Base-by-base conservation (phyloP, 1,284 basidiomycete genomes). In the Microbotryum silenes-acaulis region DNA sequence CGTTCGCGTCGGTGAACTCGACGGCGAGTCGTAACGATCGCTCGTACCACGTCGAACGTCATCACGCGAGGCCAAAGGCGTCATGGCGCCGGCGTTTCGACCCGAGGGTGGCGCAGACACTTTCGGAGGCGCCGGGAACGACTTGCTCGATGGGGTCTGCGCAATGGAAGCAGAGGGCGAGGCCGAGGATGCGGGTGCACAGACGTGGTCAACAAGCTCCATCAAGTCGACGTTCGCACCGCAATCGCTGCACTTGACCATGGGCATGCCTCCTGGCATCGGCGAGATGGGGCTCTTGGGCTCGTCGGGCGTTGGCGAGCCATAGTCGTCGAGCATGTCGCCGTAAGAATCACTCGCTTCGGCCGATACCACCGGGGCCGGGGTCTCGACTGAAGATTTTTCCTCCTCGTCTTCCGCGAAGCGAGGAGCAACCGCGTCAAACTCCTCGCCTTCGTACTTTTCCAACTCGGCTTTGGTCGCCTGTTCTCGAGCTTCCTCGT, bases 161-260 rank as follows among this genome's bases (percentile, higher is more conserved):
- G 61, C 4, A 47, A 53, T 5, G 57, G 50, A 23, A 45, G 16
- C 7, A 50, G 54, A 6, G 58, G 27, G 10, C 51, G 49, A 20
- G 51, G 25, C n/a, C 23, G 62, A 48, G 2, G 59, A 21, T 4
- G 23, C 57, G 3, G 59, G 27, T 4, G 20, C 57, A 37, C 65
- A 67, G 9, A 56, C 25, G 37, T 67, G 65, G 27, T 67, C 63
- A 47, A 63, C 65, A 47, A 67, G 63, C 57, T 68, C 63, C 21
- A 68, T 49, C 9, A 72, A 57, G 29, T 62, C 63, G 2, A 72
- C 60, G 14, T 60, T 55, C n/a, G 16, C 49, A 14, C 54, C 56
- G 54, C 69, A 72, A 29, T 72, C 71, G 20, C 58, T 62, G 54
- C 71, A 72, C 49, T 68, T 71, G 55, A 70, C 67, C 21, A 61